Conservation (phyloP, 2,329 filamentous ascomycete species). For the Dothideomycetes sp. region DNA sequence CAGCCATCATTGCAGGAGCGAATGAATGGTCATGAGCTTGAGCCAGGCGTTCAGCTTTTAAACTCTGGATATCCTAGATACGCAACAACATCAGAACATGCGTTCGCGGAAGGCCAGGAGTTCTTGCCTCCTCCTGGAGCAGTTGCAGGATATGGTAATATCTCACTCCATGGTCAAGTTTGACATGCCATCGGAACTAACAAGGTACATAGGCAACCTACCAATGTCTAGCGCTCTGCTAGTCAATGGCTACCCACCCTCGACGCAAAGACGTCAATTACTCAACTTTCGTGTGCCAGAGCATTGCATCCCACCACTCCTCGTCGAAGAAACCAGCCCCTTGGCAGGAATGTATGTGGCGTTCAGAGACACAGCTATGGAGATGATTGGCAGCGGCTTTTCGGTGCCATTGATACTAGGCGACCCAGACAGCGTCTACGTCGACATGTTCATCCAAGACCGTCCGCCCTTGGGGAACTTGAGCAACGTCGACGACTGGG, state of each 20-base stretch:
- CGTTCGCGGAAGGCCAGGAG: too few relatives aligned
- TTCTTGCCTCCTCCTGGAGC: neutral
- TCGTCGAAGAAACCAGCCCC: conserved; percentile 1
- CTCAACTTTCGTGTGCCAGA: conserved; percentile 1
- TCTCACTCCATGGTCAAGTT: too few relatives aligned
- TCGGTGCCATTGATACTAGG: conserved; percentile 1
- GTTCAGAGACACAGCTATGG: conserved; percentile 2
- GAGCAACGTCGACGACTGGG: conserved; percentile 1
- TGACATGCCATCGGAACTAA: neutral
- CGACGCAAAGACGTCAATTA: conserved; percentile 6
- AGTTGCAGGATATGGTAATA: neutral
- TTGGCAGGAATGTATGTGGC: conserved; percentile 4
- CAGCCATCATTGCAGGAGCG: too few relatives aligned
- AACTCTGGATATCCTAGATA: too few relatives aligned
- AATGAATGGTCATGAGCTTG: too few relatives aligned
- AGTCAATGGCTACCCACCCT: conserved; percentile 4
- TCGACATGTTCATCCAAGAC: conserved; percentile 5
- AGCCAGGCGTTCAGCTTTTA: too few relatives aligned
- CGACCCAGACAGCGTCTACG: neutral
- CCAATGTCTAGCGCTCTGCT: conserved; percentile 6
- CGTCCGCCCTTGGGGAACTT: neutral
- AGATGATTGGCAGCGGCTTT: conserved; percentile 5
- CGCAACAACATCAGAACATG: too few relatives aligned
- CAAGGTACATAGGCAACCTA: conserved; percentile 3
- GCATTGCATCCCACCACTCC: conserved; percentile 4